phyloP scores from a whole-genome alignment of 1,284 basidiomycete genomes.

The Austroboletus novae-zelandiae region DNA sequence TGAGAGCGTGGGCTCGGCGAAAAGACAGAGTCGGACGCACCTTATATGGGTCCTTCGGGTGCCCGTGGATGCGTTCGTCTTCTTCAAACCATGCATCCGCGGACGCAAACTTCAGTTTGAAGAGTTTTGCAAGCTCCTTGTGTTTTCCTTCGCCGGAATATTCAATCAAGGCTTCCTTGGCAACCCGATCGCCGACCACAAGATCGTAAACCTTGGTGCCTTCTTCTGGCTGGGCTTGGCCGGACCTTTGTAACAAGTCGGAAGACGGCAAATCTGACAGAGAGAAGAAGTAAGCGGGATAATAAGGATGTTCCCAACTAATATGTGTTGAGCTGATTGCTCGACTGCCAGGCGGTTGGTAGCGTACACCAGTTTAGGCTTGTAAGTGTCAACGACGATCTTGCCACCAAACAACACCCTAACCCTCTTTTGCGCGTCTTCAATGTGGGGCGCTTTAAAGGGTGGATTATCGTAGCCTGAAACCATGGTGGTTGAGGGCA shows the following conservation, averaged over 20 bases:
- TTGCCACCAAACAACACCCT: conserved; percentile 51
- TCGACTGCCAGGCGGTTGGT: conserved; percentile 1
- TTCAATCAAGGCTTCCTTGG: conserved; percentile 41
- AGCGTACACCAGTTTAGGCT: conserved; percentile 58
- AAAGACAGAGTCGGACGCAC: conserved; percentile 32
- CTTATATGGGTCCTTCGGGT: conserved; percentile 70
- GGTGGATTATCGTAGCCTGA: conserved; percentile 28
- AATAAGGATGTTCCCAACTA: conserved; percentile 58
- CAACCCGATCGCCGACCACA: conserved; percentile 40
- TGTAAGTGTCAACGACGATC: conserved; percentile 52
- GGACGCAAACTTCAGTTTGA: conserved; percentile 48
- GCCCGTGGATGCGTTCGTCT: conserved; percentile 57
- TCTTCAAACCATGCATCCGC: conserved; percentile 70
- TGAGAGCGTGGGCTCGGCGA: neutral
- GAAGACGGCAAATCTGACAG: conserved; percentile 39
- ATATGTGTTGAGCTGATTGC: neutral
- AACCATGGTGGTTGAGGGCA: conserved; percentile 8
- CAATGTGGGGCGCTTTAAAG: conserved; percentile 38
- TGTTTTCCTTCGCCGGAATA: conserved; percentile 30
- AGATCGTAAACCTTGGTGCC: conserved; percentile 44
- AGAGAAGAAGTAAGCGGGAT: conserved; percentile 55
- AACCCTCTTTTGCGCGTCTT: conserved; percentile 48
- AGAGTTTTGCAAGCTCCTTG: conserved; percentile 45
- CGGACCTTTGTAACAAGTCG: conserved; percentile 36
- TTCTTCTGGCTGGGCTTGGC: conserved; percentile 28